Base-by-base conservation (phyloP, 352 stramenopile species). In the Phytopythium delawarense region DNA sequence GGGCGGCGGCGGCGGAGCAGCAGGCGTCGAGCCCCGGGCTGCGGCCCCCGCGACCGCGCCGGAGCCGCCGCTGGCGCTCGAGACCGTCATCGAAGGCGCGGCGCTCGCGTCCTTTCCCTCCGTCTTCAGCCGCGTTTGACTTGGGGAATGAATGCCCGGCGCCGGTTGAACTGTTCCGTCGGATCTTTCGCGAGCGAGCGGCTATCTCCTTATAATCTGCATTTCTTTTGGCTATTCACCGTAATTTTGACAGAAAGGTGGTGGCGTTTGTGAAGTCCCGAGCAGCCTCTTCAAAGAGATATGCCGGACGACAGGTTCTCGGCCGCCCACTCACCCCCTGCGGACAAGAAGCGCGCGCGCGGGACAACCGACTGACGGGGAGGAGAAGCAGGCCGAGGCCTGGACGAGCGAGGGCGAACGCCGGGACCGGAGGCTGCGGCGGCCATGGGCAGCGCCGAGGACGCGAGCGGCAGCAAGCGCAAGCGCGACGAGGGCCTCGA, bases 401-500 rank as follows among this genome's bases (percentile, higher is more conserved):
- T 39, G 35, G 12, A 4, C 2, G 28, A 32, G 3, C 5, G 28
- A 4, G 28, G 28, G 28, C 28, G 28, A 32, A 7, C 28, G 28
- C 28, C 2, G 42, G 18, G 6, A 23, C 12, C n/a, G 30, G 28
- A 15, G 15, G 21, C 15, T 2, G 16, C 16, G 37, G 37, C 53
- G 37, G 7, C 11, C 2, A 52, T 48, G 21, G 39, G 16, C 9
- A 34, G 20, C 34, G 25, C n/a, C 20, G 34, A 65, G 39, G 70
- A 83, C 23, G 63, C 59, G 30, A 45, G 58, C 37, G 69, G 66
- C 58, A 72, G 65, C 62, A 90, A 93, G 69, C 84, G 84, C 59
- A 89, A 87, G 70, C 77, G 78, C 61, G 81, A 92, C 42, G 74
- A 81, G 25, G 68, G 70, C 57, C 37, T 79, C 48, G 74, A 87